Evolutionary conservation across 140 eudicot genomes (phyloP), one percentile per base, ranked within the genome.

Genomic region (Cichorium intybus): DNA sequence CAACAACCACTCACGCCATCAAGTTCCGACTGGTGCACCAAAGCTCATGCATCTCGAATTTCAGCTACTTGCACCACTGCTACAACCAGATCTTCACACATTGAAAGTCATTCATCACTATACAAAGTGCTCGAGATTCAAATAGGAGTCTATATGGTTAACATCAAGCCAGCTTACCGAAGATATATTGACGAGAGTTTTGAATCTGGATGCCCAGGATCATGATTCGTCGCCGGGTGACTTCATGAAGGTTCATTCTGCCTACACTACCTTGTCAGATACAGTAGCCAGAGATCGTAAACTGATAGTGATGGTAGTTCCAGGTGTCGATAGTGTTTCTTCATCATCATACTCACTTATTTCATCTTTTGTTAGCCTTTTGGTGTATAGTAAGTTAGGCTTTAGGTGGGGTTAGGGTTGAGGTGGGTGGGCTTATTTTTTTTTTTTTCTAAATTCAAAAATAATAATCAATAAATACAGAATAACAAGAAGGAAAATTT

Each of bases 211-310:
- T 39, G 85, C 76, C 15, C 47, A 70, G 31, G 70, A 57, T 1
- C 48, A 34, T 33, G 80, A 61, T 63, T 76, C 81, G 48, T 70
- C 81, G 0, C 51, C 81, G 0, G 81, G 62, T 34, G 82, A 85
- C 58, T 85, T 85, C n/a, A 85, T 79, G 55, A 75, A 79, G 35
- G 66, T 85, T 57, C 86, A 85, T 69, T 76, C 85, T 8, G 95
- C 95, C 29, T 85, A 85, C 53, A 70, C 78, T 9, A 85, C 89
- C 33, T 75, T 86, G 34, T 77, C 86, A 7, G 86, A 82, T 56
- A 89, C 89, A 2, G 75, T n/a, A n/a, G n/a, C n/a, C n/a, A n/a
- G 74, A 59, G 82, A 82, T 59, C 79, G 95, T n/a, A n/a, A 16
- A 82, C 84, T 10, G 78, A 73, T 62, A 82, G 82, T 72, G 89